These are phyloP conservation scores for Neonectria neomacrospora DNA, from an alignment of 2,329 filamentous ascomycete species.

Conservation along the genomic window DNA sequence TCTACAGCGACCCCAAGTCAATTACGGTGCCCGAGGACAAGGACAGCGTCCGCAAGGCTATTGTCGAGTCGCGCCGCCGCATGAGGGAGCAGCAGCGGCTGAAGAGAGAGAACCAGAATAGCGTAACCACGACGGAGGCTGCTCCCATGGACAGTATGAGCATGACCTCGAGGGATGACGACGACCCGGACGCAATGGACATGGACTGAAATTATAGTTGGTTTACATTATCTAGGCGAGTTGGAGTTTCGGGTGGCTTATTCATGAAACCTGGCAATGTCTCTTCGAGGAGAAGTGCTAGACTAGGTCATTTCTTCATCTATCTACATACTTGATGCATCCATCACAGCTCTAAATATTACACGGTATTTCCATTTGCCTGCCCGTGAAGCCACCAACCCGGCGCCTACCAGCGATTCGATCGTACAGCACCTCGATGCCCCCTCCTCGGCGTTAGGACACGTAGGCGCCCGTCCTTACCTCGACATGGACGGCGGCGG, in stretches of 20 bases:
- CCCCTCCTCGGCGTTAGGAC: neutral
- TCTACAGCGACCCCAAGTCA: constrained; percentile 84
- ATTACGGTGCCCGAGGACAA: constrained; percentile 79
- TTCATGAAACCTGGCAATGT: neutral
- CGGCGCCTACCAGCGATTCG: constrained; percentile 13
- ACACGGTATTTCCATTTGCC: constrained; percentile 17
- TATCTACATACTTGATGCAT: constrained; percentile 15
- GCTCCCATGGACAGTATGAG: constrained; percentile 25
- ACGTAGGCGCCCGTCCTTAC: constrained; percentile 1
- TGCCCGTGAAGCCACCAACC: constrained; percentile 6
- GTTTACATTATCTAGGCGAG: constrained; percentile 37
- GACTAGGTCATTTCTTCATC: constrained; percentile 12
- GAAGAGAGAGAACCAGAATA: constrained; percentile 47
- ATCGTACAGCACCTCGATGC: constrained; percentile 6
- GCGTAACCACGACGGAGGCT: constrained; percentile 11
- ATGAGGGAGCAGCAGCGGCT: constrained; percentile 68
- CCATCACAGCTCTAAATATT: constrained; percentile 6
- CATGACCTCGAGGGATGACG: constrained; percentile 24
- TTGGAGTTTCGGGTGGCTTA: constrained; percentile 37
- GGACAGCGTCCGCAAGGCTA: constrained; percentile 83
- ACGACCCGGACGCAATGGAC: constrained; percentile 75
- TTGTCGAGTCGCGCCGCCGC: constrained; percentile 80
- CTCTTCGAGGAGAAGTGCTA: neutral
- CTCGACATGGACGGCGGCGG: constrained; percentile 45
- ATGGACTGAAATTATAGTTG: constrained; percentile 58